Base-by-base conservation (phyloP, 2,329 filamentous ascomycete species). In the Penicillium nordicum region DNA sequence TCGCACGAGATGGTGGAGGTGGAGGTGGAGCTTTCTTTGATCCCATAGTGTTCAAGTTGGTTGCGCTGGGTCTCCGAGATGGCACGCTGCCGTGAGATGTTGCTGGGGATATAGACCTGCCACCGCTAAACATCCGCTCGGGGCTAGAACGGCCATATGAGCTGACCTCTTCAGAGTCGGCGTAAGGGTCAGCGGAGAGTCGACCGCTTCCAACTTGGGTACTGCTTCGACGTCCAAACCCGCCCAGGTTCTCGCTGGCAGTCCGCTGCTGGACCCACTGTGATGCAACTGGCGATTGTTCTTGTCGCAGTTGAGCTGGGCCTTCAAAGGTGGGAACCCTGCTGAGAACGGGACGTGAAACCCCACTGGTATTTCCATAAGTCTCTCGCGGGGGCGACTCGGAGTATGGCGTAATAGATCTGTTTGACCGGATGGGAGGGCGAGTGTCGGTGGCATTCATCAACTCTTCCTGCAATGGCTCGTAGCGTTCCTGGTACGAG, bases 271-370 rank as follows among this genome's bases (percentile, higher is more conserved):
- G 73, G n/a, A 82, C 72, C 63, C 79, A 77, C 42, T 73, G 76
- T 57, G 71, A 73, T 55, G 65, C 61, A 34, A 75, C 72, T 29
- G 82, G 80, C 2, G 79, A 79, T 32, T 80, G 74, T 47, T 85
- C 82, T 48, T 82, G 79, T 40, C 79, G 73, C 53, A 80, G 72
- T 44, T 81, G 77, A 27, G 79, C 75, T 4, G 82, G 79, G 3
- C 81, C 79, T 69, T 88, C 84, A 61, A 85, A 85, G 5, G 84
- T 87, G 14, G 79, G 76, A 16, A 80, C 77, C 51, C 84, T 79
- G 61, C 72, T 76, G 51, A 79, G 68, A 32, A 71, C 68, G 18
- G 84, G 82, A 42, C 84, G 77, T 48, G 72, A 70, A 48, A 76
- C 74, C 50, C 29, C 40, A 51, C 25, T 21, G 30, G n/a, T 16